phyloP scores from a whole-genome alignment of 1,284 basidiomycete genomes.

The Polyporus tsugae region DNA sequence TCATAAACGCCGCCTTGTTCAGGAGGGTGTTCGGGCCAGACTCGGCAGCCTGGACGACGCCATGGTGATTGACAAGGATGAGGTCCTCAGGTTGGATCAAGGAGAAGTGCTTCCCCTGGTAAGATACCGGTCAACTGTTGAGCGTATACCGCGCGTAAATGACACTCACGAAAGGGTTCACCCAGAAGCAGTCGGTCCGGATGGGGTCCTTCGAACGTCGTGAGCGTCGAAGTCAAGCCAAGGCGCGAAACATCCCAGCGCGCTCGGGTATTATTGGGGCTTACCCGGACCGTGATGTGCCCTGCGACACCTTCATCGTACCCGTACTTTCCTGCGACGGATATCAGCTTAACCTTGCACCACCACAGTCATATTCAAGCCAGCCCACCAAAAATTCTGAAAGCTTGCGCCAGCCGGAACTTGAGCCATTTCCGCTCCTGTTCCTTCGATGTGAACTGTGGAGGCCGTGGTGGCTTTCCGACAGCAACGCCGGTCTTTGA shows the following conservation, averaged over 20 bases:
- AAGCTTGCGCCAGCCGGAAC: slow-evolving; percentile 60
- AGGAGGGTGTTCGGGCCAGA: slow-evolving; percentile 49
- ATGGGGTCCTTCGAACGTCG: slow-evolving; percentile 52
- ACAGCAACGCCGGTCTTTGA: slow-evolving; percentile 11
- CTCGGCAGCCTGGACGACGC: slow-evolving; percentile 52
- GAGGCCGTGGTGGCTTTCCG: slow-evolving; percentile 30
- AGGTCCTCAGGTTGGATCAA: slow-evolving; percentile 55
- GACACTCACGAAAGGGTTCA: slow-evolving; percentile 53
- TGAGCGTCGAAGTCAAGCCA: slow-evolving; percentile 1
- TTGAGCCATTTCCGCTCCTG: slow-evolving; percentile 59
- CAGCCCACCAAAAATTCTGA: slow-evolving; percentile 55
- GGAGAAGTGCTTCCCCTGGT: slow-evolving; percentile 53
- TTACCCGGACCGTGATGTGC: slow-evolving; percentile 67
- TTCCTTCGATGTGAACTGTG: slow-evolving; percentile 48
- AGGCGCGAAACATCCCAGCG: background rate
- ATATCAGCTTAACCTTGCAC: background rate
- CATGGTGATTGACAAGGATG: slow-evolving; percentile 57
- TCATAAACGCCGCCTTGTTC: slow-evolving; percentile 58
- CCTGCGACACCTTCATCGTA: slow-evolving; percentile 71
- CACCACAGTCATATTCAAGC: slow-evolving; percentile 3
- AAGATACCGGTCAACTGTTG: background rate
- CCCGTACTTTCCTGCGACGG: slow-evolving; percentile 54
- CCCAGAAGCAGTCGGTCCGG: slow-evolving; percentile 62
- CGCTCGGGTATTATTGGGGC: slow-evolving; percentile 21
- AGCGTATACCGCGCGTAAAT: too few species aligned